Conservation (phyloP, 192 early-diverging fungal genomes). For the Kappamyces sp. region DNA sequence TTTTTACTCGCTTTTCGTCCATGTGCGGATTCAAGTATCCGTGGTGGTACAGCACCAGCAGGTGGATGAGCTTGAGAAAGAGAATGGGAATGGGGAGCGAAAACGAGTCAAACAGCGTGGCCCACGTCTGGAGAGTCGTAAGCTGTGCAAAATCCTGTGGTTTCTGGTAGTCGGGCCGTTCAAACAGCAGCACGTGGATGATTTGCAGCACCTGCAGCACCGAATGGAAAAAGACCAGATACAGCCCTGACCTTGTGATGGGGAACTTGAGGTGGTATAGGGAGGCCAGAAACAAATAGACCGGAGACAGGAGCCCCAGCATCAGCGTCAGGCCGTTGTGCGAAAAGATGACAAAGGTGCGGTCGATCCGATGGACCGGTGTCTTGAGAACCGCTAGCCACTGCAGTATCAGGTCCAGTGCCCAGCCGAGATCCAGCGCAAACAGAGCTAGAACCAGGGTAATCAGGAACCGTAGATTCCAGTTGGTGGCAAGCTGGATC, state of each 20-base stretch:
- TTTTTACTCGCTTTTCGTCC: too few relatives aligned
- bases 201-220: constrained; percentile 6
- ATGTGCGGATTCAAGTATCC: too few relatives aligned
- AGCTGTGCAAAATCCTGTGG: not conserved
- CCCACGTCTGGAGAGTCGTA: not conserved
- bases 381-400: too few relatives aligned
- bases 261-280: not conserved
- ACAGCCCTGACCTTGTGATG: too few relatives aligned
- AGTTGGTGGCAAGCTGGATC: too few relatives aligned
- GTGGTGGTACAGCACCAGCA: too few relatives aligned
- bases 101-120: constrained; percentile 11
- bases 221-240: too few relatives aligned
- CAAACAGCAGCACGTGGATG: constrained; percentile 1
- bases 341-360: constrained; percentile 3
- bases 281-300: constrained; percentile 10
- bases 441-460: not conserved
- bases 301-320: constrained; percentile 12
- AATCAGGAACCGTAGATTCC: not conserved
- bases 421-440: constrained; percentile 1
- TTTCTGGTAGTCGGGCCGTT: not conserved
- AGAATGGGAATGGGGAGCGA: constrained; percentile 4
- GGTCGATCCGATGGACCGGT: not conserved
- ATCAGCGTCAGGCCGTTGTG: constrained; percentile 6
- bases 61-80: constrained; percentile 12
- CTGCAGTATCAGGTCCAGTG: not conserved